phyloP scores from a whole-genome alignment of 2,329 filamentous ascomycete species.

The Monascus ruber region DNA sequence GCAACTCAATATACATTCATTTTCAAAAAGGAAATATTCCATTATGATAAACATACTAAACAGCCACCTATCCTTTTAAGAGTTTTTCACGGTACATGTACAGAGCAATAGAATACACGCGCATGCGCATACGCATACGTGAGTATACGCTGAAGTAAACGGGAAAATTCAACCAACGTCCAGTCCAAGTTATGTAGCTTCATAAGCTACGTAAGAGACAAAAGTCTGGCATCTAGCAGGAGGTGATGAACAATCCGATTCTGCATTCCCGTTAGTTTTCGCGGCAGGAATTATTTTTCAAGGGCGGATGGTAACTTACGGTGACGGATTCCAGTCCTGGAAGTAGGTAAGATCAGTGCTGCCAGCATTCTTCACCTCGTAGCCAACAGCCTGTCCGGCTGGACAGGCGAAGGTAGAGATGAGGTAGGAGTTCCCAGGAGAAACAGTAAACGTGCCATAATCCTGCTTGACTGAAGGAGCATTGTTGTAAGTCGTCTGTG shows the following conservation, averaged over 20 bases:
- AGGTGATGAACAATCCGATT: constrained; percentile 33
- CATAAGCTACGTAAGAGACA: constrained; percentile 10
- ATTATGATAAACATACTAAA: too few species aligned
- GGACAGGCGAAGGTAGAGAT: constrained; percentile 46
- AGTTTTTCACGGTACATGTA: too few species aligned
- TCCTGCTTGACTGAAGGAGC: constrained; percentile 36
- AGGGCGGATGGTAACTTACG: constrained; percentile 22
- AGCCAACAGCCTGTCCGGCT: constrained; percentile 40
- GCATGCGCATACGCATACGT: too few species aligned
- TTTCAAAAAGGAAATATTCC: too few species aligned
- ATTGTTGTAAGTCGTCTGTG: constrained; percentile 44
- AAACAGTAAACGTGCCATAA: constrained; percentile 35
- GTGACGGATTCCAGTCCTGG: constrained; percentile 49
- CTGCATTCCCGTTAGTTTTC: constrained; percentile 13
- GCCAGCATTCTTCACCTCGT: constrained; percentile 41
- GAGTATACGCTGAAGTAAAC: too few species aligned
- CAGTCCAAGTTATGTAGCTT: too few species aligned
- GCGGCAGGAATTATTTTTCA: not conserved
- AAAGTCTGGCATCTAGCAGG: constrained; percentile 21
- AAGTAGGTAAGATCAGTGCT: constrained; percentile 48
- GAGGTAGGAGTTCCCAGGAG: constrained; percentile 44
- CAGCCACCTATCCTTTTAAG: too few species aligned
- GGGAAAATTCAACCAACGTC: too few species aligned
- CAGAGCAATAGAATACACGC: too few species aligned
- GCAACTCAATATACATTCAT: too few species aligned